phyloP scores from a whole-genome alignment of 371 early-diverging fungal genomes.

The Saksenaea vasiformis region DNA sequence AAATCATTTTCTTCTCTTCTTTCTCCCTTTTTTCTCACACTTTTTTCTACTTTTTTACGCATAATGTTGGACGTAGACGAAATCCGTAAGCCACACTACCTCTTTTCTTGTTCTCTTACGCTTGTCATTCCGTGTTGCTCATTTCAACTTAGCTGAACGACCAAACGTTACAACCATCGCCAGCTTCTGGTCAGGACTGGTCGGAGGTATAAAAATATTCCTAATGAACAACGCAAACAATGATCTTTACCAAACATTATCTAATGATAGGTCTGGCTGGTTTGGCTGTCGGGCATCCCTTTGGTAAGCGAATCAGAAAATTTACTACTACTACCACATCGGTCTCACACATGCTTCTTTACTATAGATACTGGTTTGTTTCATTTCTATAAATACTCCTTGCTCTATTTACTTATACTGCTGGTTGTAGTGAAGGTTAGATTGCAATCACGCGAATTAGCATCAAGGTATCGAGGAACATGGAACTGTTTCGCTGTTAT shows the following conservation, averaged over 20 bases:
- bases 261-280: conserved; percentile 58
- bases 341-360: conserved; percentile 5
- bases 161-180: conserved; percentile 44
- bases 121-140: not conserved
- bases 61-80: conserved; percentile 45
- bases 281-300: conserved; percentile 67
- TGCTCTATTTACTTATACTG: conserved; percentile 6
- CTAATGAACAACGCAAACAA: not conserved
- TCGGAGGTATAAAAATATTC: conserved; percentile 48
- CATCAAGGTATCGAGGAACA: conserved; percentile 60
- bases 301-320: conserved; percentile 43
- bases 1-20: conserved; percentile 8
- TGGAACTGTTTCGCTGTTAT: conserved; percentile 63
- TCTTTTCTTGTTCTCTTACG: not conserved
- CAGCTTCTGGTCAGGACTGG: conserved; percentile 58
- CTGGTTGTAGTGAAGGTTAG: conserved; percentile 54
- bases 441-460: conserved; percentile 55
- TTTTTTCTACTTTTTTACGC: not conserved
- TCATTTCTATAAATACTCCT: not conserved
- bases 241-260: not conserved
- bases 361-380: conserved; percentile 39
- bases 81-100: conserved; percentile 29
- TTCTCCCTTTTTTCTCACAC: conserved; percentile 9
- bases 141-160: conserved; percentile 29
- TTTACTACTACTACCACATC: not conserved